These are phyloP conservation scores for Cutaneotrichosporon arboriforme DNA, from an alignment of 1,284 basidiomycete species.

Conservation along the genomic window DNA sequence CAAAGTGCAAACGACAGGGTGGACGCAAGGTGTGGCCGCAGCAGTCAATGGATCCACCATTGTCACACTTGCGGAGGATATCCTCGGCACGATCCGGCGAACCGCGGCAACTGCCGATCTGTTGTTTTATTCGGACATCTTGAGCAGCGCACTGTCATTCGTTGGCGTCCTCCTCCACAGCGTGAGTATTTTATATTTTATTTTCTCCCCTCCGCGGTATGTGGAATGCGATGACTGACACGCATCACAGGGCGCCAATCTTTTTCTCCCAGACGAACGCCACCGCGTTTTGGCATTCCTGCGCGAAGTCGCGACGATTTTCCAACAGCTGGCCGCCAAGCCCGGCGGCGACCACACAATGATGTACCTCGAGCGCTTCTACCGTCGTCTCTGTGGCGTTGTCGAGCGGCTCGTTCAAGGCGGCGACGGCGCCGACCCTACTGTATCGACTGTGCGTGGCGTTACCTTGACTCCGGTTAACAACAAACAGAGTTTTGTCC, in stretches of 20 bases:
- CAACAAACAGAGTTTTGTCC: background rate
- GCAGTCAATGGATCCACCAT: conserved; percentile 1
- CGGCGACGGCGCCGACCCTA: background rate
- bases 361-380: conserved; percentile 3
- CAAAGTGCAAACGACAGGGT: conserved; percentile 5
- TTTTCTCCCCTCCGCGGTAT: no score
- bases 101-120: background rate
- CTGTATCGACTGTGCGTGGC: no score
- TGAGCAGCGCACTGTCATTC: background rate
- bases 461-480: no score
- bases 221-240: background rate
- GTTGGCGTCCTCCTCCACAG: conserved; percentile 8
- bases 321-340: background rate
- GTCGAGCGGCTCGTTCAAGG: background rate
- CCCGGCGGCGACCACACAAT: background rate
- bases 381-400: background rate
- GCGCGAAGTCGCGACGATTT: background rate
- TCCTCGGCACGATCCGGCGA: conserved; percentile 3
- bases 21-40: background rate
- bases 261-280: background rate
- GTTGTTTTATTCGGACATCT: conserved; percentile 11
- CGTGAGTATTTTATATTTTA: background rate
- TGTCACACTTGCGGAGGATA: conserved; percentile 7
- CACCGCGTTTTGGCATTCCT: background rate
- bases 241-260: background rate